Conservation (phyloP, 805 yeast genomes). For the Myxozyma udenii region DNA sequence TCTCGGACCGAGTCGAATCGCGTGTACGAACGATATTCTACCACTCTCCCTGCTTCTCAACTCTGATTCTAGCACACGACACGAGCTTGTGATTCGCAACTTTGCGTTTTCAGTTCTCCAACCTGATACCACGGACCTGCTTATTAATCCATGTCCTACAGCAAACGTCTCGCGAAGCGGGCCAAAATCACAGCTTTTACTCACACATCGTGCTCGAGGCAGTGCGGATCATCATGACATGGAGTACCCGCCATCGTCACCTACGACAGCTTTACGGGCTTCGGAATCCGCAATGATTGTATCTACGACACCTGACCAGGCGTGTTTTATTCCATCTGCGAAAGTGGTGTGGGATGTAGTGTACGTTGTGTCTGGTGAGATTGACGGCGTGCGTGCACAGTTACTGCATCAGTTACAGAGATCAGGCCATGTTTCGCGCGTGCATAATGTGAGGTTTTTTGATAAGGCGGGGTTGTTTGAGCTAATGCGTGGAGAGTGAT, state of each 20-base stretch:
- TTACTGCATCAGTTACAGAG: too few species aligned
- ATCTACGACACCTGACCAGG: neutral
- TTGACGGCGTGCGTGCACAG: too few species aligned
- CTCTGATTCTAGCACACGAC: neutral
- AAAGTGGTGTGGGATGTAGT: neutral
- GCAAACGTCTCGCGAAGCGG: neutral
- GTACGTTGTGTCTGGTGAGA: neutral
- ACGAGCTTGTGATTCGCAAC: neutral
- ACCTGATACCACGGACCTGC: neutral
- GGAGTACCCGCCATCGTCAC: neutral
- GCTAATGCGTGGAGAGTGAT: too few species aligned
- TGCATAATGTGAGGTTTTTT: neutral
- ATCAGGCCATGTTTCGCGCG: too few species aligned
- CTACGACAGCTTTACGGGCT: neutral
- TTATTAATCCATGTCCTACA: neutral
- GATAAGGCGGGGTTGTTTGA: neutral
- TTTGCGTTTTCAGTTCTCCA: neutral
- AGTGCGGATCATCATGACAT: neutral
- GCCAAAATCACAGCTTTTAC: neutral
- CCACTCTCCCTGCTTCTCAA: neutral
- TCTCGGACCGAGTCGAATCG: constrained; percentile 15
- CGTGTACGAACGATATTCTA: constrained; percentile 1
- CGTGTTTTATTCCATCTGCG: neutral
- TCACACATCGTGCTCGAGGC: too few species aligned
- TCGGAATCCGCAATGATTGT: neutral